Evolutionary conservation across 345 rosid species (phyloP).

Genomic region (Lagerstroemia speciosa): DNA sequence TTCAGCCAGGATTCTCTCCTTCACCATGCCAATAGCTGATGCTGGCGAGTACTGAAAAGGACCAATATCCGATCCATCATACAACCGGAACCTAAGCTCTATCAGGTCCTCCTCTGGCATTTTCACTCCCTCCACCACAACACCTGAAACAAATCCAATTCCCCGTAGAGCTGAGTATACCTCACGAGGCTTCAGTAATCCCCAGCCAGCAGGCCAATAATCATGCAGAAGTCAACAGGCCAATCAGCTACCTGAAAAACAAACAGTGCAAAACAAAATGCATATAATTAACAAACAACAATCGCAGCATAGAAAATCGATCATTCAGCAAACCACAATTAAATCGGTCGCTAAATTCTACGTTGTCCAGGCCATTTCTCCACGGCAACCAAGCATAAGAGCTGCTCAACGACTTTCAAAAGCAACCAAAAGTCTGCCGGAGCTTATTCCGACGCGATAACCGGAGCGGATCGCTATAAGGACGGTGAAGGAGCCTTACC

Average conservation of each 20-base stretch:
- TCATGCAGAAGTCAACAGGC: neutral
- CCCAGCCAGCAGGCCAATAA: neutral
- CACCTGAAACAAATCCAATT: constrained; percentile 2
- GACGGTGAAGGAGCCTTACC: constrained; percentile 1
- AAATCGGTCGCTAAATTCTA: neutral
- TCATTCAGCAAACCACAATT: neutral
- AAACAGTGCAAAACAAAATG: neutral
- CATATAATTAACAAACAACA: neutral
- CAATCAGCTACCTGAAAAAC: neutral
- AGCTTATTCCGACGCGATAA: neutral
- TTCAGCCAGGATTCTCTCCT: constrained; percentile 67
- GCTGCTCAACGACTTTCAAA: neutral
- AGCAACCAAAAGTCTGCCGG: neutral
- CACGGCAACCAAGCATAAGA: neutral
- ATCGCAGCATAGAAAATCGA: neutral
- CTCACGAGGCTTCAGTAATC: neutral
- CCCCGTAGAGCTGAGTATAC: neutral
- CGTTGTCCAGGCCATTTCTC: neutral
- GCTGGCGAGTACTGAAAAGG: constrained; percentile 74
- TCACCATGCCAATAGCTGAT: constrained; percentile 66
- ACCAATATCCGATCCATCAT: constrained; percentile 90
- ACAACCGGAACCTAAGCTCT: constrained; percentile 78
- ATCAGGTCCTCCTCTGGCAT: constrained; percentile 80
- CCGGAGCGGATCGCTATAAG: neutral
- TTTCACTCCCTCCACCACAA: constrained; percentile 26